A percentile compares a stretch with the other conserved stretches of the same genome.
Evolutionary conservation across 2,329 filamentous ascomycete species (phyloP).

Genomic region (Periconia sp.): DNA sequence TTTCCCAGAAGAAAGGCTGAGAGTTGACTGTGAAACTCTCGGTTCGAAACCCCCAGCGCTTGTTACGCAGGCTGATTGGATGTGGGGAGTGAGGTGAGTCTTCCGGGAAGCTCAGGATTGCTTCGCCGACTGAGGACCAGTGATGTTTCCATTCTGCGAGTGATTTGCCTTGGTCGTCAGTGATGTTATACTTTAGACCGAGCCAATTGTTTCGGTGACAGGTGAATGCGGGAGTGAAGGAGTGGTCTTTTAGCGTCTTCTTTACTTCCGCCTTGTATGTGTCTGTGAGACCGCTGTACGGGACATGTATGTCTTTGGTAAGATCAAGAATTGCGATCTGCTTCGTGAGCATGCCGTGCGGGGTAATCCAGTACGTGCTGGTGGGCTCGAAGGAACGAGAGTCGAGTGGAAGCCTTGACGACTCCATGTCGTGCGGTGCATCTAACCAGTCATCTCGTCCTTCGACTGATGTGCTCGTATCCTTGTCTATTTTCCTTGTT

Average conservation of each 20-base stretch:
- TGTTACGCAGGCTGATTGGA: slow-evolving; percentile 19
- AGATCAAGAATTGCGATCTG: slow-evolving; percentile 26
- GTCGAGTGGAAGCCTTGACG: slow-evolving; percentile 19
- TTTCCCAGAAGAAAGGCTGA: slow-evolving; percentile 25
- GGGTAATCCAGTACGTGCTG: slow-evolving; percentile 26
- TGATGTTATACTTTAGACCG: slow-evolving; percentile 23
- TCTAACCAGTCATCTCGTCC: slow-evolving; percentile 16
- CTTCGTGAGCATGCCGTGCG: slow-evolving; percentile 23
- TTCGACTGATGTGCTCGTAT: slow-evolving; percentile 1
- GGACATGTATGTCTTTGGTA: slow-evolving; percentile 18
- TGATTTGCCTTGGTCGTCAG: slow-evolving; percentile 10
- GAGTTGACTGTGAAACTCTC: slow-evolving; percentile 26
- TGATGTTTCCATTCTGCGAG: slow-evolving; percentile 29
- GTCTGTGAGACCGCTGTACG: slow-evolving; percentile 23
- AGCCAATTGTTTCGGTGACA: slow-evolving; percentile 18
- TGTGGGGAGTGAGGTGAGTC: slow-evolving; percentile 19
- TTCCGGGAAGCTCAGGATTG: slow-evolving; percentile 24
- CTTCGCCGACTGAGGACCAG: slow-evolving; percentile 21
- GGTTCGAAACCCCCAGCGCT: slow-evolving; percentile 20
- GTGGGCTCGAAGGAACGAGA: slow-evolving; percentile 21
- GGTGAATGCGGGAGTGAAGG: slow-evolving; percentile 20
- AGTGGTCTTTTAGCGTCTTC: slow-evolving; percentile 25
- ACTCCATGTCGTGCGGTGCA: slow-evolving; percentile 16
- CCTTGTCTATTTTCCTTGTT: slow-evolving; percentile 8
- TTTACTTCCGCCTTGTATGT: slow-evolving; percentile 25